Evolutionary conservation across 371 early-diverging fungal genomes (phyloP).

Genomic region (Mucor mucedo): DNA sequence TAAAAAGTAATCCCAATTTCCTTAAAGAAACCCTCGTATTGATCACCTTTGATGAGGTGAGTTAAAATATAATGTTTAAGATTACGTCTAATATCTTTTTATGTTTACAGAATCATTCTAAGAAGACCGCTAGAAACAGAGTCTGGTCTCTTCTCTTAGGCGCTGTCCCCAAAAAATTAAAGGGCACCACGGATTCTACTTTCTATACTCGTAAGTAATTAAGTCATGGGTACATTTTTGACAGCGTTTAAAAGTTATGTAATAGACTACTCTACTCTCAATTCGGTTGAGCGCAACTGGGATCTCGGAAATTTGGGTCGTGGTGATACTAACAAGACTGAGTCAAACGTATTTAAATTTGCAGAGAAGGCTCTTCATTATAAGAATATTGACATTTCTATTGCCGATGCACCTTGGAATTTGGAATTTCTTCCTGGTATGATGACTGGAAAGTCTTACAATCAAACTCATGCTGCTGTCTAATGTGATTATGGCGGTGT

Average conservation of each 20-base stretch:
- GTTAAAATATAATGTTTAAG: neutral
- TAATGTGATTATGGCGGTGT: too few relatives aligned
- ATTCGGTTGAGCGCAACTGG: conserved; percentile 66
- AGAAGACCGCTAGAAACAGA: conserved; percentile 28
- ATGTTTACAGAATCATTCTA: conserved; percentile 3
- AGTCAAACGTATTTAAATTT: conserved; percentile 44
- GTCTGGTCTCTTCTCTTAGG: conserved; percentile 43
- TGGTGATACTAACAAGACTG: conserved; percentile 45
- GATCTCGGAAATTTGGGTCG: conserved; percentile 65
- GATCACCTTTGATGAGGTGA: conserved; percentile 40
- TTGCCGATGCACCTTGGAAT: conserved; percentile 21
- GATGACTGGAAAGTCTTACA: conserved; percentile 38
- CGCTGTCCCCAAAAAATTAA: conserved; percentile 29
- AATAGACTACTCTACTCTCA: conserved; percentile 53
- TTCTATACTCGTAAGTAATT: conserved; percentile 54
- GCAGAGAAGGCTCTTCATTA: conserved; percentile 36
- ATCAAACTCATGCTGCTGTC: conserved; percentile 23
- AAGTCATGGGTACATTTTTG: too few relatives aligned
- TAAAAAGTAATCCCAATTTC: conserved; percentile 28
- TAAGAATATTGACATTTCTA: conserved; percentile 40
- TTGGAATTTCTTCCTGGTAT: conserved; percentile 34
- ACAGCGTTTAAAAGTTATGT: neutral
- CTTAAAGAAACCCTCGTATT: conserved; percentile 31
- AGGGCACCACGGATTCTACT: conserved; percentile 54
- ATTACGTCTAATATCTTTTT: neutral